These are phyloP conservation scores for Serendipita sp. DNA, from an alignment of 768 basidiomycete genomes.

Conservation along the genomic window DNA sequence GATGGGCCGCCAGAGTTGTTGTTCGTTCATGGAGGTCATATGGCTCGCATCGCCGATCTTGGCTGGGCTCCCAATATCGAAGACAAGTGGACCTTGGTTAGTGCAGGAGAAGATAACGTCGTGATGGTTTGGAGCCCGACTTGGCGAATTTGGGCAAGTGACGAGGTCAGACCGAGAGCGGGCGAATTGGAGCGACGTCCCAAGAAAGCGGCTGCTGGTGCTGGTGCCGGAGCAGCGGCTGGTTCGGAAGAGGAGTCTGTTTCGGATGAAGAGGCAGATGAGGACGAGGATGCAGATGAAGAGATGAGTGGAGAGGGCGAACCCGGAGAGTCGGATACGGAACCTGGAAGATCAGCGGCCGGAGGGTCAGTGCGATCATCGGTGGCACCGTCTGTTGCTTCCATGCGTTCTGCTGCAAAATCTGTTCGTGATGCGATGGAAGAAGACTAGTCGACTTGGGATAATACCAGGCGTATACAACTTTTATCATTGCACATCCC, in stretches of 20 bases:
- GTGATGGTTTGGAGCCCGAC: constrained; percentile 97
- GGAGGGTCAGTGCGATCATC: neutral
- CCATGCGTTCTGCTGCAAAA: constrained; percentile 3
- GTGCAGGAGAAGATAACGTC: constrained; percentile 91
- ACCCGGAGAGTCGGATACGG: neutral
- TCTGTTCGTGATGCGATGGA: constrained; percentile 1
- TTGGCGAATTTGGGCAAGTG: constrained; percentile 85
- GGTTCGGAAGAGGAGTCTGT: constrained; percentile 6
- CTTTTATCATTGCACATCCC: neutral
- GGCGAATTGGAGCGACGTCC: constrained; percentile 69
- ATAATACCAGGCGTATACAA: neutral
- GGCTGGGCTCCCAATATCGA: constrained; percentile 78
- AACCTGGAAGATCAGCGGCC: neutral
- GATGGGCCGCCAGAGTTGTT: constrained; percentile 94
- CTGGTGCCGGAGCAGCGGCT: neutral
- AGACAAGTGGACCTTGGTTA: constrained; percentile 75
- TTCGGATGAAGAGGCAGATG: constrained; percentile 5
- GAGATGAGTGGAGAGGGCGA: constrained; percentile 8
- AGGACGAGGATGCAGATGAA: constrained; percentile 8
- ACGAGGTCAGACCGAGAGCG: constrained; percentile 68
- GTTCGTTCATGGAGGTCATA: constrained; percentile 92
- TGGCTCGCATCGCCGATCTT: constrained; percentile 81
- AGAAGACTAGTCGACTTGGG: neutral
- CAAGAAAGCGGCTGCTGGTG: constrained; percentile 44
- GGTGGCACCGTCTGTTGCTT: neutral